Evolutionary conservation across 768 basidiomycete species (phyloP), one percentile per base, ranked within the genome.

Genomic region (Trametes coccinea): DNA sequence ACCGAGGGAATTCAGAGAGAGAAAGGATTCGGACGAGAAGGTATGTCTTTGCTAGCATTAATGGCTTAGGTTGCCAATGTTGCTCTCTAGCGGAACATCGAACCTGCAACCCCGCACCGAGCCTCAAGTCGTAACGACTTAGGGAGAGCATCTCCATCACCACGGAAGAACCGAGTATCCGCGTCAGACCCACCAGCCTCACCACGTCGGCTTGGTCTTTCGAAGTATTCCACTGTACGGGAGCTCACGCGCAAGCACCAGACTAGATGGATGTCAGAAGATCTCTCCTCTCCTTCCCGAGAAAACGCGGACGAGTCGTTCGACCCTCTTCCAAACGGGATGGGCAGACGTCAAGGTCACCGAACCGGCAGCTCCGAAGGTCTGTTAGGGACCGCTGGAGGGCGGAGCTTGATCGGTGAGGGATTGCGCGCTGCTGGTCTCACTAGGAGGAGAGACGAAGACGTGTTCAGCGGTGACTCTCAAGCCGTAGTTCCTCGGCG

Each of bases 341-440:
- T 53, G 31, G 88, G 86, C 31, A 75, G 82, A 30, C 74, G 81
- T 45, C 89, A 89, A 69, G 78, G 78, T 33, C 70, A 81, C 14
- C 77, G 90, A 39, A 82, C 81, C 0, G 90, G 90, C 4, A 90
- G 88, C 69, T 87, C 84, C 2, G 91, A 92, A 74, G 89, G 83
- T 69, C 78, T 84, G 7, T 73, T 72, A 16, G 66, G 70, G 6
- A 75, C 75, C 30, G 79, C 70, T 40, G 76, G 63, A 14, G 80
- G 83, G 10, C 74, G 88, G 59, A 86, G 81, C 66, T 72, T 92
- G 13, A 71, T 89, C 8, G 84, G 87, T 3, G 88, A 91, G 71
- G 85, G 84, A 14, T 69, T 92, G 60, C 79, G 86, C 50, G 88
- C 89, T 0, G 89, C 90, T 0, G 91, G 90, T 9, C 75, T 92